Conservation (phyloP, 2,329 filamentous ascomycete species). For the Aaosphaeria pasadenensis region DNA sequence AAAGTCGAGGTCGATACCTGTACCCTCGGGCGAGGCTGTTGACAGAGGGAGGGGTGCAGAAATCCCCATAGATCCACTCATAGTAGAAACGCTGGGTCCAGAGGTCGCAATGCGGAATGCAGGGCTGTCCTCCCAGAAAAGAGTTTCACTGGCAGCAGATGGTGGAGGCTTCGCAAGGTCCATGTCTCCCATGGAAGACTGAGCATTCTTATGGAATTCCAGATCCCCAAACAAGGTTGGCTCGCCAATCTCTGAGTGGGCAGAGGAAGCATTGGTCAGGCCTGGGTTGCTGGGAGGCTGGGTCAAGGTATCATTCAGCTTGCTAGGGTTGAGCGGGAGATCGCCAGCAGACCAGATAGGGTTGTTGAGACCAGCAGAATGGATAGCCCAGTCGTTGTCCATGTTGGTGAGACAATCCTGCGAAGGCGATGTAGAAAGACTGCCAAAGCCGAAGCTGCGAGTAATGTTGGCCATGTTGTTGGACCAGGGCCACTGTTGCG, state of each 20-base stretch:
- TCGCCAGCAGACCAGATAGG: slow-evolving; percentile 39
- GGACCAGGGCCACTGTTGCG: slow-evolving; percentile 34
- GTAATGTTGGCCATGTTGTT: slow-evolving; percentile 21
- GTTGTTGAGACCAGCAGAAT: slow-evolving; percentile 31
- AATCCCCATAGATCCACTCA: slow-evolving; percentile 2
- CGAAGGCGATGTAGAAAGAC: slow-evolving; percentile 38
- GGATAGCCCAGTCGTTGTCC: slow-evolving; percentile 33
- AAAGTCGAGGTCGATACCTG: slow-evolving; percentile 26
- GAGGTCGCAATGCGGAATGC: slow-evolving; percentile 29
- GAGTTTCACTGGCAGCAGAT: slow-evolving; percentile 28
- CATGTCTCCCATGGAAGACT: background rate
- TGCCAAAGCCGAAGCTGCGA: slow-evolving; percentile 30
- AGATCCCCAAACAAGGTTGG: slow-evolving; percentile 30
- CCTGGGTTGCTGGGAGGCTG: slow-evolving; percentile 39
- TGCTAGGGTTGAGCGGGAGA: slow-evolving; percentile 38
- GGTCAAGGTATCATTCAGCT: slow-evolving; percentile 30
- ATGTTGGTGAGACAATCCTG: slow-evolving; percentile 35
- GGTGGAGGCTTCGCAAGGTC: slow-evolving; percentile 17
- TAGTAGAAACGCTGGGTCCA: slow-evolving; percentile 13
- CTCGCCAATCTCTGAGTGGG: slow-evolving; percentile 40
- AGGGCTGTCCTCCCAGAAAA: slow-evolving; percentile 38
- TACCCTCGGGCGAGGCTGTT: slow-evolving; percentile 15
- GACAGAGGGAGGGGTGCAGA: slow-evolving; percentile 19
- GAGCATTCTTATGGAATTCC: slow-evolving; percentile 19
- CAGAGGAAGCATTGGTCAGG: slow-evolving; percentile 39